Evolutionary conservation across 2,329 filamentous ascomycete genomes (phyloP).

Genomic region (Trichoderma simmonsii): DNA sequence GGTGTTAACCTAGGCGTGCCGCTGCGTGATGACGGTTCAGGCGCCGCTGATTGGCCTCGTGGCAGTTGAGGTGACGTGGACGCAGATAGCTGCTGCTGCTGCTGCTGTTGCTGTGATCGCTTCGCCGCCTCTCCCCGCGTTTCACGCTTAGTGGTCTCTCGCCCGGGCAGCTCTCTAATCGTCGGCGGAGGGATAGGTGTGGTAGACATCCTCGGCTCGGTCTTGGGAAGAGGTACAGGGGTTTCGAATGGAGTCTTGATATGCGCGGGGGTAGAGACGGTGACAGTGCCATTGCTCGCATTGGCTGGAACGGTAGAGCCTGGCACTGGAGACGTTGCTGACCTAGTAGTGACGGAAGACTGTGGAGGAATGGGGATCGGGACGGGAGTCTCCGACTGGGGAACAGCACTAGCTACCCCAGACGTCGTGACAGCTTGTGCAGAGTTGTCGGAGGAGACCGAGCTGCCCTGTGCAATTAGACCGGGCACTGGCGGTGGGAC

Average conservation of each 20-base stretch:
- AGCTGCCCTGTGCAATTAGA: conserved; percentile 29
- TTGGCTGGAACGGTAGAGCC: conserved; percentile 20
- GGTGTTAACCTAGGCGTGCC: conserved; percentile 36
- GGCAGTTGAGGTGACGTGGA: conserved; percentile 25
- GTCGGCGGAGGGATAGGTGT: conserved; percentile 33
- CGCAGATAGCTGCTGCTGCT: conserved; percentile 1
- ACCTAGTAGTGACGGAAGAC: conserved; percentile 27
- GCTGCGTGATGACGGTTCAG: conserved; percentile 30
- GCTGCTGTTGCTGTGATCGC: conserved; percentile 37
- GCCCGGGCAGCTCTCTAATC: conserved; percentile 27
- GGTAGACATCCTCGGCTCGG: conserved; percentile 32
- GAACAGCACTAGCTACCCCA: conserved; percentile 20
- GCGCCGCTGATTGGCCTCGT: conserved; percentile 19
- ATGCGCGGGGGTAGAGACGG: conserved; percentile 29
- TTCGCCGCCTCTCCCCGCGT: conserved; percentile 45
- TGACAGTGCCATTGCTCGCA: conserved; percentile 18
- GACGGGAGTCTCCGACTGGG: conserved; percentile 42
- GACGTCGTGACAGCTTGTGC: conserved; percentile 23
- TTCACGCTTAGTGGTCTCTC: conserved; percentile 40
- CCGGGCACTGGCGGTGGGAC: conserved; percentile 44
- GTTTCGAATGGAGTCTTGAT: conserved; percentile 36
- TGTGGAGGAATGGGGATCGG: conserved; percentile 37
- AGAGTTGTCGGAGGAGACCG: conserved; percentile 26
- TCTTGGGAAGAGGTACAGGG: conserved; percentile 36
- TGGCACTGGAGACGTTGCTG: conserved; percentile 33